Evolutionary conservation across 257 asterid species (phyloP), one percentile per base, ranked within the genome.

Genomic region (Salvia miltiorrhiza): DNA sequence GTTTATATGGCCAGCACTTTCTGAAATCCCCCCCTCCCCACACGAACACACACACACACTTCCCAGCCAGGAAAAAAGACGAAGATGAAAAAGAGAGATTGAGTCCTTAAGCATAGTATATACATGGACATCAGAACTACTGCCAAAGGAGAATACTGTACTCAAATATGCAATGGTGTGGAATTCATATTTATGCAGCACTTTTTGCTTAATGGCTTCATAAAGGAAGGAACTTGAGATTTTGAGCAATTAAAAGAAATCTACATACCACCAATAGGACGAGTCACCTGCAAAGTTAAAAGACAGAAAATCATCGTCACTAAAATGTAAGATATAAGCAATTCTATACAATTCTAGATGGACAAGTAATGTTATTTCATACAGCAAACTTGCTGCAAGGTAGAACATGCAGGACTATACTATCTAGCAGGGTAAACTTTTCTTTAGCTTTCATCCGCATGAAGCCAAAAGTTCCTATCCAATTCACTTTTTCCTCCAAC

Each of bases 261-360:
- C 14, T 49, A 79, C 94, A 74, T 58, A 88, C 95, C 90, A 32
- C 81, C 80, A 84, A 72, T 72, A 71, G 77, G 82, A 54, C 40
- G 76, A 48, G 77, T 72, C 76, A 77, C 90, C 92, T 88, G 89
- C 74, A 78, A 50, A 81, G 24, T 11, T 1, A 65, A 59, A 17
- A 21, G 13, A 60, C 57, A 39, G 23, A 63, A 58, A 47, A 71
- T 47, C 24, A 61, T 63, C 43, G 65, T 45, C 26, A 69, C 68
- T 37, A 61, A 61, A 30, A 50, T 39, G 16, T 14, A 64, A 13
- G 49, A 20, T n/a, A 19, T 3, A 52, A 35, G 3, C 17, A 19
- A 32, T 56, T 21, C 16, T 32, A 72, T 12, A 43, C 2, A 6
- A 19, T 54, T 65, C 16, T 33, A 28, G 11, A 71, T n/a, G 9